Base-by-base conservation (phyloP, 768 basidiomycete species). In the Trametes punicea region DNA sequence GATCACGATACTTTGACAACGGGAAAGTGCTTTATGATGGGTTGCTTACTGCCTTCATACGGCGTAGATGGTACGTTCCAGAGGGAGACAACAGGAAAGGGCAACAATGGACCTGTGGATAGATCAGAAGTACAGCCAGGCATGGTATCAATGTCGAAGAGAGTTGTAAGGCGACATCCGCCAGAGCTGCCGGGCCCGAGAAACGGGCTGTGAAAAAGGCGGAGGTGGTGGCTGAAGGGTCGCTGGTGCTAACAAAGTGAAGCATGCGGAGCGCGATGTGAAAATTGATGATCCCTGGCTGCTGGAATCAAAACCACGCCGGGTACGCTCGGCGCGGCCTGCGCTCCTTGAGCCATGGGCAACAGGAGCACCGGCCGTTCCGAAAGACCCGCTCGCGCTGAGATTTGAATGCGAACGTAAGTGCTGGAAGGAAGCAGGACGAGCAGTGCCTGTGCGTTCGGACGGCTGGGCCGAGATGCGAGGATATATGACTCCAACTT, bases 241-340 rank as follows among this genome's bases (percentile, higher is more conserved):
- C 52, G 52, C 46, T 54, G 52, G 52, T 53, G 51, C 51, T 53
- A 53, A n/a, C n/a, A n/a, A 46, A 36, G 34, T 36, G 34, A 11
- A 18, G 31, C 41, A 45, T 33, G 52, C 52, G 52, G 52, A 33
- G 25, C 38, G 42, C 52, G 34, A 46, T 54, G 52, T 46, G 39
- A 54, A 44, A 54, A 45, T 25, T 53, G 51, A 31, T 42, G 42
- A 27, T 23, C 42, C 39, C 42, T 46, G 33, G 38, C 15, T 27
- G 26, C 15, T 41, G 50, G 50, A 29, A 26, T 51, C 39, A 51
- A 25, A 29, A 33, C 9, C 49, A 40, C 13, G 13, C 46, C 30
- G 45, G 13, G 30, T 13, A 31, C 6, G 39, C n/a, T 23, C 40
- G 16, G 5, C 20, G 40, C 40, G n/a, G 31, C 40, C 4, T 41